Conservation (phyloP, 2,329 filamentous ascomycete species). For the Fusarium concolor region DNA sequence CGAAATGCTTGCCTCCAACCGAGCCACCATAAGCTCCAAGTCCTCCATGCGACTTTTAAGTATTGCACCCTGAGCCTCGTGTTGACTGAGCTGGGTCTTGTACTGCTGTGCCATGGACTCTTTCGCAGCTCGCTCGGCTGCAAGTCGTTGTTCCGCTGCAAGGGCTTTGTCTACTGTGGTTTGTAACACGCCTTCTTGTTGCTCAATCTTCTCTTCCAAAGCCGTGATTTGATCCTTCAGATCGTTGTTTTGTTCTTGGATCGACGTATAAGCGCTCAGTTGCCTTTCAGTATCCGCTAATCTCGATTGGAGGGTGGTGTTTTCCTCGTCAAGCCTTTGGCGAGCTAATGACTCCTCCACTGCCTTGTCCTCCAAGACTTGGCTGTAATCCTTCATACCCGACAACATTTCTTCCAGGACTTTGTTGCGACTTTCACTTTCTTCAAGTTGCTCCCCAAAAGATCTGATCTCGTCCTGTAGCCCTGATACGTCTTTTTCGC, state of each 20-base stretch:
- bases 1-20: not conserved
- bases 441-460: not conserved
- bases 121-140: not conserved
- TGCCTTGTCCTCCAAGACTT: not conserved
- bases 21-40: not conserved
- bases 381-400: not conserved
- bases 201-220: not conserved
- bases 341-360: not conserved
- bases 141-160: not conserved
- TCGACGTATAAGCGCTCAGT: not conserved
- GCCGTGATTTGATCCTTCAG: not conserved
- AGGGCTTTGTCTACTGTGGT: not conserved
- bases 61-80: not conserved
- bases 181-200: fast-evolving
- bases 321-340: not conserved
- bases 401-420: fast-evolving
- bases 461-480: not conserved
- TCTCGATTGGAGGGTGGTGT: not conserved
- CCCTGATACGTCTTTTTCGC: not conserved
- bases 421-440: not conserved
- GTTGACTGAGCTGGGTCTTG: not conserved
- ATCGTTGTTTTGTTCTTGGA: not conserved
- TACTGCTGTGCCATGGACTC: not conserved
- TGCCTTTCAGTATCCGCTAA: not conserved
- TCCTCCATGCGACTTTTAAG: not conserved